Evolutionary conservation across 164 flowering plant species (phyloP).

Genomic region (Stephania cephalantha): DNA sequence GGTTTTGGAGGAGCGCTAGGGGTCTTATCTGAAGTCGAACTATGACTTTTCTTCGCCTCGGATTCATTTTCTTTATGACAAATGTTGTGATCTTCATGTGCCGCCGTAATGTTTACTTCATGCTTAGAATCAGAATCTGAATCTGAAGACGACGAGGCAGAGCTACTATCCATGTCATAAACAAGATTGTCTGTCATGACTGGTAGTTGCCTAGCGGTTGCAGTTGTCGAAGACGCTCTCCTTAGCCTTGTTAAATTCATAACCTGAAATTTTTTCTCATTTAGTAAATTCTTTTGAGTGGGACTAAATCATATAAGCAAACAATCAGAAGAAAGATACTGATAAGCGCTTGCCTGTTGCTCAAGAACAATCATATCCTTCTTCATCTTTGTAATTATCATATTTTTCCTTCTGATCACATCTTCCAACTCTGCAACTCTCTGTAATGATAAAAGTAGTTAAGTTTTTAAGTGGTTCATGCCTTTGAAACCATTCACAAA

Average conservation of each 20-base stretch:
- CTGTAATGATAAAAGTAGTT: conserved; percentile 32
- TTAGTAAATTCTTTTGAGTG: background rate
- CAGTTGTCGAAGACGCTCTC: conserved; percentile 40
- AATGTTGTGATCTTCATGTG: conserved; percentile 7
- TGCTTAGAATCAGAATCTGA: conserved; percentile 58
- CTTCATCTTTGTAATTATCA: conserved; percentile 49
- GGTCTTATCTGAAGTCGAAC: conserved; percentile 21
- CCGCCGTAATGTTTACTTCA: conserved; percentile 12
- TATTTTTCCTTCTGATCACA: conserved; percentile 60
- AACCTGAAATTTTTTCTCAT: conserved; percentile 31
- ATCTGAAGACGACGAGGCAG: conserved; percentile 77
- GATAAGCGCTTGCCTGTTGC: conserved; percentile 46
- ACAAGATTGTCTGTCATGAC: conserved; percentile 61
- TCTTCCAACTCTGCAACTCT: conserved; percentile 80
- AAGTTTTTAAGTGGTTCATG: background rate
- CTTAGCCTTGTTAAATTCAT: conserved; percentile 53
- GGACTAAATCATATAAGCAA: background rate
- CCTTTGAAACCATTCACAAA: background rate
- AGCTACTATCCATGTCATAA: conserved; percentile 76
- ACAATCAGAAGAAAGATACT: background rate
- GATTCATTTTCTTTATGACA: conserved; percentile 16
- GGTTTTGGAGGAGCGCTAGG: conserved; percentile 14
- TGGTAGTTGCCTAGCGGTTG: conserved; percentile 30
- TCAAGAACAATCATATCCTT: conserved; percentile 70
- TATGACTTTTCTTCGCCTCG: conserved; percentile 17